Base-by-base conservation (phyloP, 305 asterid species). In the Ilex paraguariensis region DNA sequence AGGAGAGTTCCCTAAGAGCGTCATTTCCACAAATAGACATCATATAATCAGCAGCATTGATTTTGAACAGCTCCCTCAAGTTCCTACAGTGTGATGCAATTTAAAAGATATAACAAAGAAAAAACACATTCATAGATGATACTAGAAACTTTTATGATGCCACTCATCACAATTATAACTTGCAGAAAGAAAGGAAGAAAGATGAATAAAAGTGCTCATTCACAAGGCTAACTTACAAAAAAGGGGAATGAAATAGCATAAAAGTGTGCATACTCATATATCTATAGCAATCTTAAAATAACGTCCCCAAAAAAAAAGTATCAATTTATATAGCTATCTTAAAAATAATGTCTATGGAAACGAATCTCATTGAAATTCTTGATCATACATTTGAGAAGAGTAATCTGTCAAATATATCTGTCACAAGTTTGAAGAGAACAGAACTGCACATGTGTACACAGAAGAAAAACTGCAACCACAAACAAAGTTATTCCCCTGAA, bases 1-100 rank as follows among this genome's bases (percentile, higher is more conserved):
- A 94, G 46, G 99, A 94, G 76, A 94, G 99, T 67, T 94, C 98
- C 71, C 94, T 82, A 52, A 94, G 88, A 51, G 95, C 88, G 77
- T 94, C 99, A 73, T 88, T 87, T 73, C 97, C 98, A 73, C 99
- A 94, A 66, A 94, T 86, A 57, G 99, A 94, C 86, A 94, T 91
- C 99, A 91, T 94, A 77, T 94, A 94, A 73, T 94, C 99, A 11
- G 98, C 98, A 62, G 98, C 87, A 62, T 94, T 98, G 56, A 94
- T 90, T 85, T 85, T 87, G 76, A 94, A 94, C 97, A 94, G 81
- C 74, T 88, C 99, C 70, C 99, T 91, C 83, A 92, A 80, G 75
- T 90, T 76, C 87, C 98, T 92, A 65, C 61, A 73, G 51, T 50
- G 56, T 31, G 51, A 68, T n/a, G 49, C 56, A 69, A 48, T 51